phyloP scores from a whole-genome alignment of 768 basidiomycete species.

The Saitozyma sp. region DNA sequence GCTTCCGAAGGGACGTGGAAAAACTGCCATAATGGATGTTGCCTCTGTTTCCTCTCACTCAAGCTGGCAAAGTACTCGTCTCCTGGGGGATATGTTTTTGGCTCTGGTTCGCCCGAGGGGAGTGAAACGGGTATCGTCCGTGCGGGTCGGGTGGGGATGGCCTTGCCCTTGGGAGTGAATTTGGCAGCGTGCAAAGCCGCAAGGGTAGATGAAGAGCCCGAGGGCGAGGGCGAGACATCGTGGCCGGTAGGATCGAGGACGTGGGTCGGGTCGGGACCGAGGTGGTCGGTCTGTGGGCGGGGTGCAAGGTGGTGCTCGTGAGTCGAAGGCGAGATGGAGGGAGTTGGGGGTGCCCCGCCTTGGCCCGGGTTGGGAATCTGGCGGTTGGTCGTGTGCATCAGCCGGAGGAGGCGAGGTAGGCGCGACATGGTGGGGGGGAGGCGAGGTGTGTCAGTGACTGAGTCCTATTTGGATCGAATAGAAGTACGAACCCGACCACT shows the following conservation, averaged over 20 bases:
- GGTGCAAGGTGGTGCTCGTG: slow-evolving; percentile 9
- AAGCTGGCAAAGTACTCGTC: slow-evolving; percentile 24
- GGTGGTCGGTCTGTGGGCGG: slow-evolving; percentile 1
- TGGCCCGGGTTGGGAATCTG: slow-evolving; percentile 40
- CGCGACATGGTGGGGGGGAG: slow-evolving; percentile 15
- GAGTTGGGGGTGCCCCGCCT: slow-evolving; percentile 16
- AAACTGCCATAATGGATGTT: slow-evolving; percentile 51
- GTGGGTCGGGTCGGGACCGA: neutral
- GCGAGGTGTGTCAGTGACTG: neutral
- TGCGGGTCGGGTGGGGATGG: slow-evolving; percentile 38
- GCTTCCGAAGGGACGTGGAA: slow-evolving; percentile 37
- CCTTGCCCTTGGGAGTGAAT: slow-evolving; percentile 39
- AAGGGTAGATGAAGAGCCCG: neutral
- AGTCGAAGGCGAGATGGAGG: slow-evolving; percentile 1
- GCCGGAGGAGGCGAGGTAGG: slow-evolving; percentile 21
- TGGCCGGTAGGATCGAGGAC: slow-evolving; percentile 1
- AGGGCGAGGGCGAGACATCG: neutral
- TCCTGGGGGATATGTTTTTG: slow-evolving; percentile 31
- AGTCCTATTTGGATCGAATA: neutral
- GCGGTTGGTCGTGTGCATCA: slow-evolving; percentile 41
- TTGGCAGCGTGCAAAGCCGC: slow-evolving; percentile 1
- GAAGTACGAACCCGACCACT: neutral
- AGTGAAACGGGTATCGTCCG: slow-evolving; percentile 20
- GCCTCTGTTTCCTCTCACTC: slow-evolving; percentile 6
- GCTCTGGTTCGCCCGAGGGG: slow-evolving; percentile 35